These are phyloP conservation scores for Penicillium cosmopolitanum DNA, from an alignment of 495 filamentous ascomycete species.

Conservation along the genomic window DNA sequence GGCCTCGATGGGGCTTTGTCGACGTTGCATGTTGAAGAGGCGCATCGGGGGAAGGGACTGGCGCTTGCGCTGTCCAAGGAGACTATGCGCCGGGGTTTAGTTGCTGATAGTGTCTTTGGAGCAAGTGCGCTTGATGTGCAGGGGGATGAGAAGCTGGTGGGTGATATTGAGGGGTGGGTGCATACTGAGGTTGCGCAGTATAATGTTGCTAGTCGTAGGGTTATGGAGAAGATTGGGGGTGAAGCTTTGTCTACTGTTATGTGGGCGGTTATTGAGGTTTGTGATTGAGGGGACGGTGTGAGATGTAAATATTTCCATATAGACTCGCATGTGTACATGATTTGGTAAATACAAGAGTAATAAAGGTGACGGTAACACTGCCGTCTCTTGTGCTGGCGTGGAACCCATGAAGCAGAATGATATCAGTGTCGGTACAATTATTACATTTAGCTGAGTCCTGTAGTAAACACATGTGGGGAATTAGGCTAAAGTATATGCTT, in stretches of 20 bases:
- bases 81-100: constrained; percentile 39
- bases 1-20: constrained; percentile 50
- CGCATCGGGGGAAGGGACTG: constrained; percentile 49
- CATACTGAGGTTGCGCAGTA: constrained; percentile 50
- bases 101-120: constrained; percentile 25
- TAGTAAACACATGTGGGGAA: no score
- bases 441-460: no score
- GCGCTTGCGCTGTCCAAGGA: constrained; percentile 42
- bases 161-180: constrained; percentile 32
- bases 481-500: no score
- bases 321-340: no score
- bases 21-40: constrained; percentile 54
- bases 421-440: no score
- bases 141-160: constrained; percentile 10
- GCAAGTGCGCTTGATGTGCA: constrained; percentile 8
- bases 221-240: constrained; percentile 55
- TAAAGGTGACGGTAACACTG: no score
- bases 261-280: constrained; percentile 48
- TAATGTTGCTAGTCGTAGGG: constrained; percentile 52
- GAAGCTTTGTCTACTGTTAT: constrained; percentile 37
- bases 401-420: no score
- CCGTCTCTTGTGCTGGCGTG: no score
- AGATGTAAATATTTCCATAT: not conserved
- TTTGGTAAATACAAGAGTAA: no score
- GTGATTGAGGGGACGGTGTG: constrained; percentile 7